These are phyloP conservation scores for Fraxinus quadrangulata DNA, from an alignment of 257 asterid genomes.

Conservation along the genomic window DNA sequence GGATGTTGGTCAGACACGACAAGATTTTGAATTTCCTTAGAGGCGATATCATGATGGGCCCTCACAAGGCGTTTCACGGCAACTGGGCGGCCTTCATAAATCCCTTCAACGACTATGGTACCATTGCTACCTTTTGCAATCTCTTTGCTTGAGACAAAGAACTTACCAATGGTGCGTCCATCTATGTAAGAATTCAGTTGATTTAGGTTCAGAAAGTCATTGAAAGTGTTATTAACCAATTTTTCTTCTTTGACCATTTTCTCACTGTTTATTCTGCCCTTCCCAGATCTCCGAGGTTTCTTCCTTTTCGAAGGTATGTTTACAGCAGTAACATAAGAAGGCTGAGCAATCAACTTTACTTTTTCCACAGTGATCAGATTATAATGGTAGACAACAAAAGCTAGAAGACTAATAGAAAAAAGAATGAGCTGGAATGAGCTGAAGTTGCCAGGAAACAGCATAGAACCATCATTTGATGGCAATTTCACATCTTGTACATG, in stretches of 20 bases:
- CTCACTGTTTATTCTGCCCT: slow-evolving; percentile 45
- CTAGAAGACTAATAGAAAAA: slow-evolving; percentile 36
- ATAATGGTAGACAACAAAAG: slow-evolving; percentile 28
- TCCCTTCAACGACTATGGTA: slow-evolving; percentile 90
- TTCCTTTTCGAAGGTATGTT: slow-evolving; percentile 55
- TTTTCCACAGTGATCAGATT: slow-evolving; percentile 30
- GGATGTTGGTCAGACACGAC: slow-evolving; percentile 86
- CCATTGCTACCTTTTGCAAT: slow-evolving; percentile 96
- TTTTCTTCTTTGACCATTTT: slow-evolving; percentile 49
- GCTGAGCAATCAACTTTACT: slow-evolving; percentile 24
- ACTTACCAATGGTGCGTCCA: slow-evolving; percentile 77
- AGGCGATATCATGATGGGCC: slow-evolving; percentile 79
- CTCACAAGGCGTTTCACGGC: slow-evolving; percentile 96
- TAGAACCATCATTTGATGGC: slow-evolving; percentile 28
- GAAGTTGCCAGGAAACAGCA: slow-evolving; percentile 23
- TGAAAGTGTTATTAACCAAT: slow-evolving; percentile 29
- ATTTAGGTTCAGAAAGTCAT: slow-evolving; percentile 50
- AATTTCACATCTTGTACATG: slow-evolving; percentile 22
- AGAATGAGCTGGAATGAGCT: slow-evolving; percentile 28
- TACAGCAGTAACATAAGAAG: slow-evolving; percentile 10
- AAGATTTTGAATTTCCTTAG: slow-evolving; percentile 86
- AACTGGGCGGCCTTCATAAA: slow-evolving; percentile 78
- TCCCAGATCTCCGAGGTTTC: slow-evolving; percentile 63
- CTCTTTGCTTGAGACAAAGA: slow-evolving; percentile 68
- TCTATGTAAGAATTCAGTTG: slow-evolving; percentile 41